Base-by-base conservation (phyloP, 2,329 filamentous ascomycete genomes). In the Anthostomella pinea region DNA sequence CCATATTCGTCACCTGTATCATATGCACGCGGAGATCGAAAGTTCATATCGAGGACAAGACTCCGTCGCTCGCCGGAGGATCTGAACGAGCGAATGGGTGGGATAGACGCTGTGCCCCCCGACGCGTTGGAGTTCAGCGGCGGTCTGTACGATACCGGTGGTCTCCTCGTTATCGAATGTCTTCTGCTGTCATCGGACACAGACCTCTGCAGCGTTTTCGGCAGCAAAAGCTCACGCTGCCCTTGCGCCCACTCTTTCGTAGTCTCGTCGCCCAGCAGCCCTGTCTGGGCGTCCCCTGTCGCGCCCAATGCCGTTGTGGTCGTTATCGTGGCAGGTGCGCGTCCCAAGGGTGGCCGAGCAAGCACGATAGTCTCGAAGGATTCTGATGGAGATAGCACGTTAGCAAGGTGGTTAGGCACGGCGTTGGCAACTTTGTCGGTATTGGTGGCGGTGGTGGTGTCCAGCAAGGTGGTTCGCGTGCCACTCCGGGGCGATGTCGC, bases 41-140 rank as follows among this genome's bases (percentile, higher is more conserved):
- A 30, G 46, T 67, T 74, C 70, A 75, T 77, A 52, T 79, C 75
- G 49, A 73, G 62, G 10, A 62, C 62, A 16, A 72, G 60, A 56
- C 73, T 77, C 58, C 70, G 74, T 47, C 77, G 73, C 43, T 74
- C 74, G 49, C 70, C 72, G 23, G 75, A 77, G 17, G 75, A 77
- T 41, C 75, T 69, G 48, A 78, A 77, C 7, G 66, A 64, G 36
- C 76, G 70, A 53, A 78, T 78, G 6, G 75, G 75, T 11, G 75
- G 72, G 25, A 77, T 66, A 16, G 55, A 52, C 21, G 57, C 51
- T 11, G 58, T 50, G 25, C 53, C 58, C 27, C 55, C 54, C 13
- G 56, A 52, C 30, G 53, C 48, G 40, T 45, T 48, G 25, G 55
- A 50, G 44, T 38, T 55, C 34, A 56, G 53, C 30, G 64, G 67